Evolutionary conservation across 495 filamentous ascomycete species (phyloP).

Genomic region (Physcia stellaris): DNA sequence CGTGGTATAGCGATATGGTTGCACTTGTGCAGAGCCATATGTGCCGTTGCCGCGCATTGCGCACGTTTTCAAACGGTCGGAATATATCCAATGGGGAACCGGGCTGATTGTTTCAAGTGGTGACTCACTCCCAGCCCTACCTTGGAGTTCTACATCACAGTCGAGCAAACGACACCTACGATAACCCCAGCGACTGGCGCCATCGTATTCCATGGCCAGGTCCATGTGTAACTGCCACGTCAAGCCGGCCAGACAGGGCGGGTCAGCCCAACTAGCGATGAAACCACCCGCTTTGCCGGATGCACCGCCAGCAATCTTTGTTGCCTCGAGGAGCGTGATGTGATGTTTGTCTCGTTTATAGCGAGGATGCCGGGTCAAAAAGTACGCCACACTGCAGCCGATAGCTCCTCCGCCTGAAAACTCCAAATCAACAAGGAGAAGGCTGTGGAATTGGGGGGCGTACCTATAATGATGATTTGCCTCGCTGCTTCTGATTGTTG

Average conservation of each 20-base stretch:
- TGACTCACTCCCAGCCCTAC: not conserved
- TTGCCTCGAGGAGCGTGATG: constrained; percentile 78
- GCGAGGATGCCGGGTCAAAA: constrained; percentile 68
- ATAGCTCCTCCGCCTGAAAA: constrained; percentile 95
- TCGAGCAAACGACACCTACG: constrained; percentile 7
- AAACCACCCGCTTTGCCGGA: constrained; percentile 91
- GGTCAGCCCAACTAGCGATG: constrained; percentile 15
- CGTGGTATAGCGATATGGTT: constrained; percentile 3
- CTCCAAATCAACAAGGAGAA: too few relatives aligned
- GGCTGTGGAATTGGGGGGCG: too few relatives aligned
- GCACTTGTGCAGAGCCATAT: constrained; percentile 5
- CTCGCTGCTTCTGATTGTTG: too few relatives aligned
- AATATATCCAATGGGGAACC: constrained; percentile 5
- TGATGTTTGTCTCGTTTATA: constrained; percentile 59
- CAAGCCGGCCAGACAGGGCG: constrained; percentile 9
- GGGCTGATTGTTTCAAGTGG: not conserved
- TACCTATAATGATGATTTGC: too few relatives aligned
- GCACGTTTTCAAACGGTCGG: constrained; percentile 4
- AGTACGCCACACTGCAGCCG: constrained; percentile 84
- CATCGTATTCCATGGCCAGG: constrained; percentile 8
- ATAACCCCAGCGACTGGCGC: constrained; percentile 12
- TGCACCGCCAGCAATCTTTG: constrained; percentile 74
- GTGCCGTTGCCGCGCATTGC: constrained; percentile 2
- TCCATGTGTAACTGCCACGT: constrained; percentile 10
- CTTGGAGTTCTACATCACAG: constrained; percentile 8